Percentiles rank a stretch among this genome's conserved stretches.
Evolutionary conservation across 805 yeast species (phyloP).

Genomic region (Candida tallmaniae): DNA sequence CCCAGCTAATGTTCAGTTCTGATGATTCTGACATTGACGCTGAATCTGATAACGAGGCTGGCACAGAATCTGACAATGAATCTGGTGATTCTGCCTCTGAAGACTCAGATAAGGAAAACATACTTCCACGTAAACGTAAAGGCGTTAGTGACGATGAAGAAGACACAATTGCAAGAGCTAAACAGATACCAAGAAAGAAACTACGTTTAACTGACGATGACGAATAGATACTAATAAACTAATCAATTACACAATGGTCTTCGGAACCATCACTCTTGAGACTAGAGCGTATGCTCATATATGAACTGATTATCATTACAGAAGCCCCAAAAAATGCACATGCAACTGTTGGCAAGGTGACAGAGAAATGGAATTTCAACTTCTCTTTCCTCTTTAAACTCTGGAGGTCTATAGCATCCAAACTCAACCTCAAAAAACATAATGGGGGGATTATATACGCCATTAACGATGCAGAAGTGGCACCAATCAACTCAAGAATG

Average conservation of each 20-base stretch:
- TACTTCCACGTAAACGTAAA: constrained; percentile 5
- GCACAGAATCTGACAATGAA: constrained; percentile 1
- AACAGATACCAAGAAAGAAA: constrained; percentile 24
- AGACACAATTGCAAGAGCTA: too few relatives aligned
- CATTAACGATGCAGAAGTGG: constrained; percentile 87
- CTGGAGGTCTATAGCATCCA: constrained; percentile 34
- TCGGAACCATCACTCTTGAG: constrained; percentile 28
- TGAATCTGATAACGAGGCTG: constrained; percentile 3
- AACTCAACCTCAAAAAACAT: constrained; percentile 67
- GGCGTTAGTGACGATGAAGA: constrained; percentile 15
- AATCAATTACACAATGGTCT: constrained; percentile 47
- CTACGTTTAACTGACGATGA: constrained; percentile 23
- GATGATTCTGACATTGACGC: background rate
- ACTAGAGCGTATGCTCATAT: constrained; percentile 58
- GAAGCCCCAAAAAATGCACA: constrained; percentile 69
- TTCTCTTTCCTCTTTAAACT: constrained; percentile 18
- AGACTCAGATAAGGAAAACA: constrained; percentile 9
- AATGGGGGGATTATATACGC: constrained; percentile 90
- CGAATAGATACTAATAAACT: constrained; percentile 8
- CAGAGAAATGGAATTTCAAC: constrained; percentile 24
- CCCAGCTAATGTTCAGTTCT: constrained; percentile 6
- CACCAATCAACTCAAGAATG: constrained; percentile 84
- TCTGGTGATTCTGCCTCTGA: constrained; percentile 3
- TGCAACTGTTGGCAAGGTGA: constrained; percentile 52
- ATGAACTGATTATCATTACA: constrained; percentile 78